Evolutionary conservation across 208 protist genomes (phyloP), one percentile per base, ranked within the genome.

Genomic region (Porcisia hertigi): DNA sequence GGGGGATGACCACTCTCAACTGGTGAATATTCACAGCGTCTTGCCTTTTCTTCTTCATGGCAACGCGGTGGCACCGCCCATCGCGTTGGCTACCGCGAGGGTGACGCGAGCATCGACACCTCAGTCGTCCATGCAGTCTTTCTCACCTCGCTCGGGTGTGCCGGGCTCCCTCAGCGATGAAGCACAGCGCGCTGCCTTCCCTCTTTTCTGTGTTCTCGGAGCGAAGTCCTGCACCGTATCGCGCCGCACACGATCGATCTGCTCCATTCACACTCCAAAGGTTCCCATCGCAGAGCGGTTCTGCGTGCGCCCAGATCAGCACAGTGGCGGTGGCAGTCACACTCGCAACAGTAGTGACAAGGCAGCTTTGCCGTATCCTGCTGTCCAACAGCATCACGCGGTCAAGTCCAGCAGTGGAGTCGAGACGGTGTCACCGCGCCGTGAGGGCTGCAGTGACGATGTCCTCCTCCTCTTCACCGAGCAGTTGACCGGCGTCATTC

Each of bases 401-500:
- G 62, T 8, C 1, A 2, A 47, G 41, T 18, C 16, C 14, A 3
- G 23, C 6, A 41, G 45, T 11, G 45, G 14, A 8, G 43, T 39
- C 2, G 36, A 11, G 64, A n/a, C 75, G 58, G 5, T 45, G 7
- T 3, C 55, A 75, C 45, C 39, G 36, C 64, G n/a, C 7, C n/a
- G 3, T 47, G 23, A 11, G 36, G 66, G 66, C 25, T 25, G 52
- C 12, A 36, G 53, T 3, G 52, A 45, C 11, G 14, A 30, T 58
- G 71, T 83, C 2, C 80, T 82, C 36, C 73, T 92, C 8, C 79
- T 92, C 25, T 86, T 89, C 53, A 64, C 88, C 1, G 80, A 87
- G 16, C 79, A 88, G 75, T 71, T 92, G 34, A 64, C 82, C 20
- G 30, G 30, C 36, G 47, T 49, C 20, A 53, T 89, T 20, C 82